Evolutionary conservation across 2,329 filamentous ascomycete genomes (phyloP).

Genomic region (Ceratocystis ficicola): DNA sequence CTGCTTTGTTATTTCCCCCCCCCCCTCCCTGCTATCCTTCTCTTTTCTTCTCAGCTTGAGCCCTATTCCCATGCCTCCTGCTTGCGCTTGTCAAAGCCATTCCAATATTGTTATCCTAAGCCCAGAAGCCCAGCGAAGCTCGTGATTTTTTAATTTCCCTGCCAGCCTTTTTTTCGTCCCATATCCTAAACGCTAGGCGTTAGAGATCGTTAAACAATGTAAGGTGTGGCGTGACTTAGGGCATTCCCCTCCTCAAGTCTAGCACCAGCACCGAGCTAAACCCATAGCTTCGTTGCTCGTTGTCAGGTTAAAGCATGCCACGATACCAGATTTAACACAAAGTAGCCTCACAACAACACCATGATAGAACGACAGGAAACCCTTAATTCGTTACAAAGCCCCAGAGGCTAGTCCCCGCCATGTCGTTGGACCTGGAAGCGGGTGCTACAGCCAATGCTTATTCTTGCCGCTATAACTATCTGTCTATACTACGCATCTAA

Average conservation of each 20-base stretch:
- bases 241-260: neutral
- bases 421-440: too few relatives aligned
- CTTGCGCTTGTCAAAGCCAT: neutral
- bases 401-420: too few relatives aligned
- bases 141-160: neutral
- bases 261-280: neutral
- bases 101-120: neutral
- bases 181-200: constrained; percentile 19
- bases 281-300: neutral
- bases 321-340: neutral
- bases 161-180: constrained; percentile 8
- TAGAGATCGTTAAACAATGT: constrained; percentile 8
- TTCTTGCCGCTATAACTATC: too few relatives aligned
- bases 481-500: too few relatives aligned
- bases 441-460: too few relatives aligned
- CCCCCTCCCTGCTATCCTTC: neutral
- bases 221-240: neutral
- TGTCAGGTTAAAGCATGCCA: neutral
- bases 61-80: too few relatives aligned
- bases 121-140: neutral
- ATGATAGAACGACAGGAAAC: too few relatives aligned
- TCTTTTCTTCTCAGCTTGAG: neutral
- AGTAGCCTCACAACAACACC: too few relatives aligned
- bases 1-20: neutral
- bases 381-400: too few relatives aligned